Conservation (phyloP, 371 early-diverging fungal genomes). For the Mycotypha africana region DNA sequence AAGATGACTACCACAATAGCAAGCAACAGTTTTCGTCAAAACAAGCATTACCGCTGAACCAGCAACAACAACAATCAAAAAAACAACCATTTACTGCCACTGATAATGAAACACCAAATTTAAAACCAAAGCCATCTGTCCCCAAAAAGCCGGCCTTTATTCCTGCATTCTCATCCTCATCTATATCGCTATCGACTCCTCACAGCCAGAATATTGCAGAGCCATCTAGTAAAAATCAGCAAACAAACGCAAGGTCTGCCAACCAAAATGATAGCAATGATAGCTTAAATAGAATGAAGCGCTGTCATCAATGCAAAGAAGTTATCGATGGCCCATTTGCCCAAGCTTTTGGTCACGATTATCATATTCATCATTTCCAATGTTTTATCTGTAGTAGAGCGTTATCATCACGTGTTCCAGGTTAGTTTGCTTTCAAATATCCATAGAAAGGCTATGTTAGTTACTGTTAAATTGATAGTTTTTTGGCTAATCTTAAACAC, state of each 20-base stretch:
- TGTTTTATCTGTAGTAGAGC: conserved; percentile 42
- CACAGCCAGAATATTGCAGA: too few relatives aligned
- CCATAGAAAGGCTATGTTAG: too few relatives aligned
- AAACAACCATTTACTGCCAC: too few relatives aligned
- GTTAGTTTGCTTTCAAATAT: too few relatives aligned
- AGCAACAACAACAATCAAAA: background rate
- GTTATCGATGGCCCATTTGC: conserved; percentile 46
- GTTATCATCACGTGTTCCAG: conserved; percentile 31
- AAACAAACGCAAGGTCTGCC: background rate
- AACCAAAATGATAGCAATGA: background rate
- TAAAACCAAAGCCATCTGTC: conserved; percentile 4
- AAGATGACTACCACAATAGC: conserved; percentile 49
- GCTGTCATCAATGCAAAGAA: conserved; percentile 29
- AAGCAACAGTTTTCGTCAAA: too few relatives aligned
- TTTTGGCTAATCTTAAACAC: too few relatives aligned
- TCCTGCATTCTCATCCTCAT: too few relatives aligned
- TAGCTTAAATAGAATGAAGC: background rate
- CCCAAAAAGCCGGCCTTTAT: background rate
- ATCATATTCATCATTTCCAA: conserved; percentile 51
- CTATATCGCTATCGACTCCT: too few relatives aligned
- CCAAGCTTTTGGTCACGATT: conserved; percentile 43
- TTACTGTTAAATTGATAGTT: too few relatives aligned
- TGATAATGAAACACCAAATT: conserved; percentile 1
- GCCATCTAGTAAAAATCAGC: too few relatives aligned
- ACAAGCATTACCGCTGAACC: background rate